Conservation (phyloP, 1,139 yeast species). For the Hemisphaericaspora lyxosophila region DNA sequence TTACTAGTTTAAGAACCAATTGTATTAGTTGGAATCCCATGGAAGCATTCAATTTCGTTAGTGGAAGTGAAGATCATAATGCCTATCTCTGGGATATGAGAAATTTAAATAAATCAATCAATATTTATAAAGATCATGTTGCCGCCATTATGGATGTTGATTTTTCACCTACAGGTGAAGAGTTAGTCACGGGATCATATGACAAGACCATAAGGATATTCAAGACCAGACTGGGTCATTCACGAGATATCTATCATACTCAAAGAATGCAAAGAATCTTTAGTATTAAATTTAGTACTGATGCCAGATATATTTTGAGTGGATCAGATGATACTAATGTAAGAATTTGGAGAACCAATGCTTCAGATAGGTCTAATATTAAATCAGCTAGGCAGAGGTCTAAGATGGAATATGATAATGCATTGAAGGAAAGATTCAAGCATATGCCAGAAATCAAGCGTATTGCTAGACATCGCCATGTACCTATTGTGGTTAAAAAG, state of each 20-base stretch:
- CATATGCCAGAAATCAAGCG: constrained; percentile 95
- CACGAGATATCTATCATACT: constrained; percentile 93
- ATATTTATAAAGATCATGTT: constrained; percentile 92
- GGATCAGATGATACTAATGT: constrained; percentile 98
- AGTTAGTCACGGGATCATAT: constrained; percentile 91
- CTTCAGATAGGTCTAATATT: constrained; percentile 79
- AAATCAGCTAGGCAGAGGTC: constrained; percentile 78
- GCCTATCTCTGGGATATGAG: constrained; percentile 96
- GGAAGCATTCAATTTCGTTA: constrained; percentile 93
- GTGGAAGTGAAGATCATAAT: constrained; percentile 94
- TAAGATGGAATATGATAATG: constrained; percentile 86
- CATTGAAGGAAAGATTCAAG: constrained; percentile 87
- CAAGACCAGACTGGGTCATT: constrained; percentile 78
- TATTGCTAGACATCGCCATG: constrained; percentile 87
- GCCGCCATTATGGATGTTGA: constrained; percentile 95
- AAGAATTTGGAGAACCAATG: constrained; percentile 86
- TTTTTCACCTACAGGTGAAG: constrained; percentile 96
- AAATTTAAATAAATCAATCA: constrained; percentile 72
- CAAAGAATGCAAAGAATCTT: constrained; percentile 96
- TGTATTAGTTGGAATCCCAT: constrained; percentile 95
- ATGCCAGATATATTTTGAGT: constrained; percentile 77
- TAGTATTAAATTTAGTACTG: constrained; percentile 81
- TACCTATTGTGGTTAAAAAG: constrained; percentile 82
- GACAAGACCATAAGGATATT: constrained; percentile 89
- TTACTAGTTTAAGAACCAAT: constrained; percentile 80